These are phyloP conservation scores for Trichomonas tenax DNA, from an alignment of 208 protist species.

Conservation along the genomic window DNA sequence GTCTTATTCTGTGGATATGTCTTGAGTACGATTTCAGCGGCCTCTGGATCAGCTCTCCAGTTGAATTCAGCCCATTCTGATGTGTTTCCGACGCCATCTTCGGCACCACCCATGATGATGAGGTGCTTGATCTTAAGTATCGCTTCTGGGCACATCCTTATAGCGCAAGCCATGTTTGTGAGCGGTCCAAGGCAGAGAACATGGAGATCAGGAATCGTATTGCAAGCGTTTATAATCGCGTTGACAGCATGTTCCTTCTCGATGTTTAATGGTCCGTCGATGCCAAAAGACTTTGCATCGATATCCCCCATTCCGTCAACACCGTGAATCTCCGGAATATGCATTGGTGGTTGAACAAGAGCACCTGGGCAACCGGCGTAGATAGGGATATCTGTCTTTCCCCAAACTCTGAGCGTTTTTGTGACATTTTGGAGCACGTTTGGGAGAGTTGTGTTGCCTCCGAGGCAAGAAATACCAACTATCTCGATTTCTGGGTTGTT, in stretches of 20 bases:
- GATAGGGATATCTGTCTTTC: background rate
- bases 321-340: constrained; percentile 2
- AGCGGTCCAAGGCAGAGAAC: background rate
- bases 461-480: constrained; percentile 2
- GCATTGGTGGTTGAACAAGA: background rate
- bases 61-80: background rate
- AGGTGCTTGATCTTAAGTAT: background rate
- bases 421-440: background rate
- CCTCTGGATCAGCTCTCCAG: background rate
- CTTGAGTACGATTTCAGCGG: background rate
- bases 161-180: background rate
- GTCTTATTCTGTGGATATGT: background rate
- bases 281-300: background rate
- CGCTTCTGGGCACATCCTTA: background rate
- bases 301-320: background rate
- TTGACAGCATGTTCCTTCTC: background rate
- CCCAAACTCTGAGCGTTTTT: background rate
- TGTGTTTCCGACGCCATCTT: background rate
- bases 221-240: background rate
- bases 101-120: background rate
- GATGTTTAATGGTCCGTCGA: background rate
- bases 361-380: background rate
- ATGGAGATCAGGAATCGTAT: background rate
- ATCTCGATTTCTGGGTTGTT: background rate
- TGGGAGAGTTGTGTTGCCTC: background rate